Base-by-base conservation (phyloP, 257 asterid genomes). In the Solanum gandarillasii region DNA sequence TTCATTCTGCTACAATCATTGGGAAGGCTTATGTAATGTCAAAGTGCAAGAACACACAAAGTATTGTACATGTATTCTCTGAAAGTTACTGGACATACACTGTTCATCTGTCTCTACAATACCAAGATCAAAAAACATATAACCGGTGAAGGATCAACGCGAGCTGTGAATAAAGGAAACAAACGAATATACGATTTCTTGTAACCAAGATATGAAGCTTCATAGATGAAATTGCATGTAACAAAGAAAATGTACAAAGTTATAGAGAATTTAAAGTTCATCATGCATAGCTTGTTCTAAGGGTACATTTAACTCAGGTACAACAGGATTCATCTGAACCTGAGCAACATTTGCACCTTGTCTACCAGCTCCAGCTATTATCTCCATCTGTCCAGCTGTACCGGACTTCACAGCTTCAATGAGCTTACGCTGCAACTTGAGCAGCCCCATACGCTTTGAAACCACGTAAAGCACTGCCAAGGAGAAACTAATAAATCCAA, bases 381-480 rank as follows among this genome's bases (percentile, higher is more conserved):
- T 43, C 65, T 90, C 95, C 72, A 91, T 91, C 72, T 87, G 92
- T 60, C 94, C 92, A 2, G 92, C 92, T 94, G 91, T 93, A 88
- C 99, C 99, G 75, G 96, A 88, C 91, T 91, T 95, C 67, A 93
- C 94, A 41, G 96, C 96, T 85, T 92, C 93, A 71, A 95, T 83
- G 12, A 97, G 91, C 91, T 91, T 92, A 72, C 98, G 94, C 90
- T 97, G 98, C 93, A 97, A 91, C 93, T 90, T 95, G 86, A 97
- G 96, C 46, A 95, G 29, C 52, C 99, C 99, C 10, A 97, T 85
- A 75, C 99, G 98, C 93, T 97, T 97, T 3, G 99, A 95, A 25
- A 95, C 99, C 35, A 97, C 99, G 38, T 93, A 97, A 23, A 97
- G 95, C 58, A 95, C 99, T 34, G 96, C 99, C 94, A 95, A 91